A percentile compares a stretch with the other conserved stretches of the same genome.
phyloP scores from a whole-genome alignment of 495 filamentous ascomycete species.

The Cercophora samala region DNA sequence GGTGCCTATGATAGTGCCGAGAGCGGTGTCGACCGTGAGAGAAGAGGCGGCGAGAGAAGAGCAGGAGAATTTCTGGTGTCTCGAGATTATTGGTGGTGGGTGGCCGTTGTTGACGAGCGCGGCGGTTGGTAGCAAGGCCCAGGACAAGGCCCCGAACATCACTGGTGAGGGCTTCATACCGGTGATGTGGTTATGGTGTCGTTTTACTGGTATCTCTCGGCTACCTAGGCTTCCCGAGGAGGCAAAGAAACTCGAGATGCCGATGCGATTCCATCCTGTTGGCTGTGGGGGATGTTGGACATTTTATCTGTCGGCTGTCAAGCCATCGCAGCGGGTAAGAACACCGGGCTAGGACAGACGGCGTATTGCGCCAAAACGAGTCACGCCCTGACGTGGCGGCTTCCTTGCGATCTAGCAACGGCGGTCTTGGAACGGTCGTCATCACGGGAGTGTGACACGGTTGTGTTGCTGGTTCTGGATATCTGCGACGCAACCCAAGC shows the following conservation, averaged over 20 bases:
- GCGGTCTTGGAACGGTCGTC: not conserved
- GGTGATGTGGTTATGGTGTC: not conserved
- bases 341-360: not conserved
- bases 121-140: not conserved
- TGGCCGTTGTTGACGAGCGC: not conserved
- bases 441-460: not conserved
- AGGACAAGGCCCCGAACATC: not conserved
- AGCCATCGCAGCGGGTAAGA: not conserved
- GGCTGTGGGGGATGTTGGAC: not conserved
- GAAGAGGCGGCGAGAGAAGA: not conserved
- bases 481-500: not conserved
- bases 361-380: not conserved
- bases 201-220: not conserved
- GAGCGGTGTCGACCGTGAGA: slow-evolving; percentile 13
- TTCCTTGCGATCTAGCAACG: not conserved
- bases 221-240: not conserved
- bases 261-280: not conserved
- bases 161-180: not conserved
- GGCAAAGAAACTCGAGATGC: not conserved
- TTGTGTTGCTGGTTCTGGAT: not conserved
- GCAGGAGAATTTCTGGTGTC: not conserved
- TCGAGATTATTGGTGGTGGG: not conserved
- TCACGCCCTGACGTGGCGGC: not conserved
- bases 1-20: slow-evolving; percentile 20
- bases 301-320: not conserved